Base-by-base conservation (phyloP, 2,329 filamentous ascomycete species). In the Metarhizium album region DNA sequence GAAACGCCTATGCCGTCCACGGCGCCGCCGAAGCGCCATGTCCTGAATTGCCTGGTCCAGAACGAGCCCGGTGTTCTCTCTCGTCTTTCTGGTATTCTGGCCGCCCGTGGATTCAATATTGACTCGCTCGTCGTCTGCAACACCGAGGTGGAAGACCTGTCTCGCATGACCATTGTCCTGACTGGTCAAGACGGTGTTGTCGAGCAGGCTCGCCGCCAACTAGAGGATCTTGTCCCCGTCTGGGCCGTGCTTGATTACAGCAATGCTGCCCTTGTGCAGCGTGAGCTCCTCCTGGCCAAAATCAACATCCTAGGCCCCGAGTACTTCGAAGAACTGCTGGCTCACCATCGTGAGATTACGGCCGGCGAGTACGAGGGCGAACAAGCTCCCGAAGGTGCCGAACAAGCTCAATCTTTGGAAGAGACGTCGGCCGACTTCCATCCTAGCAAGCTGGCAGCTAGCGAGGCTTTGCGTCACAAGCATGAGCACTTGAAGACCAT, bases 181-280 rank as follows among this genome's bases (percentile, higher is more conserved):
- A 90, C 90, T 51, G 93, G 93, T 14, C 90, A 96, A 71, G 93
- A 97, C 62, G 91, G 91, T 50, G 91, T 97, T 35, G 90, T 98
- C 27, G 93, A 98, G 76, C 93, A 98, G 73, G 93, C 93, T 51
- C 83, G 93, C 57, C 80, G 93, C 56, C 93, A 98, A 73, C 76
- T 98, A 51, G 93, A 98, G 71, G 93, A 98, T 64, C 75, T 98
- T 47, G 93, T 98, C 23, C 93, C 93, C 23, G 93, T 98, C 53
- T 98, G 93, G 93, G 93, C 93, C 49, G 93, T 98, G 33, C 75
- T 98, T 52, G 93, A 98, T 72, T 98, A 98, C 73, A 97, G 90
- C 53, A 80, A 83, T 54, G 84, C 93, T 4, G 88, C 93, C 2
- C 82, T 98, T 23, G 93, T 98, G 20, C 93, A 98, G 79, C 85